Percentiles rank a stretch among this genome's conserved stretches.
These are phyloP conservation scores for Salix exigua DNA, from an alignment of 345 rosid species.

Conservation along the genomic window DNA sequence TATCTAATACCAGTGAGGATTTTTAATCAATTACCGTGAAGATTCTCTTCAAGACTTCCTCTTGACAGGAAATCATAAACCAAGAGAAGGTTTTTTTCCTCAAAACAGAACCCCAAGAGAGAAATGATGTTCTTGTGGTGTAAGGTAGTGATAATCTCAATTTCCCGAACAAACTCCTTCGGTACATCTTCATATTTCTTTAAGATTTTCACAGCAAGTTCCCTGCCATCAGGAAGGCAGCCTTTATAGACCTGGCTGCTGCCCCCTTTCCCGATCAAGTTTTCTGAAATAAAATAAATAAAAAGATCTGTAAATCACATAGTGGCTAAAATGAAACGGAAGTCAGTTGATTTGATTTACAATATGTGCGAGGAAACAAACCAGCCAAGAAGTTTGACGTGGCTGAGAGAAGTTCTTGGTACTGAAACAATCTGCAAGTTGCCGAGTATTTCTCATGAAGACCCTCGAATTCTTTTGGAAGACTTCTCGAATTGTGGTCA, in stretches of 20 bases:
- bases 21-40: slow-evolving; percentile 52
- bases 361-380: slow-evolving; percentile 24
- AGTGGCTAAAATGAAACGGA: background rate
- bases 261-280: slow-evolving; percentile 91
- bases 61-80: slow-evolving; percentile 78
- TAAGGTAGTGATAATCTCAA: slow-evolving; percentile 71
- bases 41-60: slow-evolving; percentile 94
- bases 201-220: slow-evolving; percentile 82
- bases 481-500: slow-evolving; percentile 22
- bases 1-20: background rate
- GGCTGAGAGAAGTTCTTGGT: slow-evolving; percentile 53
- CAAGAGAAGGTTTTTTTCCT: slow-evolving; percentile 61
- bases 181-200: slow-evolving; percentile 62
- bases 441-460: slow-evolving; percentile 29
- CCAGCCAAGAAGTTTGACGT: slow-evolving; percentile 70
- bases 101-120: slow-evolving; percentile 78
- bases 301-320: background rate
- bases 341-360: background rate
- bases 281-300: slow-evolving; percentile 40
- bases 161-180: slow-evolving; percentile 76
- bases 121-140: slow-evolving; percentile 78
- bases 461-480: slow-evolving; percentile 27
- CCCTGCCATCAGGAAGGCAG: slow-evolving; percentile 70
- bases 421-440: slow-evolving; percentile 26
- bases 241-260: slow-evolving; percentile 87